phyloP scores from a whole-genome alignment of 225 moss, liverwort and hornwort species.

The Polytrichum formosum region DNA sequence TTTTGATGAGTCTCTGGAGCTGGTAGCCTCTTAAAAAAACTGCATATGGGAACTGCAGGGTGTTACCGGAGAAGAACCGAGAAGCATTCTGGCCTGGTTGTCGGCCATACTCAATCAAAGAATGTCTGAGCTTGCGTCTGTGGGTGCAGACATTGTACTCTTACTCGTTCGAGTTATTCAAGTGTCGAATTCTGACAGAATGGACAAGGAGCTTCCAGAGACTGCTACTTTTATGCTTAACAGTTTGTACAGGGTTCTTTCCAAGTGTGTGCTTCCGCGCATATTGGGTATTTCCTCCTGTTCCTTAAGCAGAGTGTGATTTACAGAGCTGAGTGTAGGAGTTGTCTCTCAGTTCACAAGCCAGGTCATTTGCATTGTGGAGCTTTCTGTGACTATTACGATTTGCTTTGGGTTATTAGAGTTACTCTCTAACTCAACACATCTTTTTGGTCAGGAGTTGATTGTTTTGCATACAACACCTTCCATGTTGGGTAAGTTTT shows the following conservation, averaged over 20 bases:
- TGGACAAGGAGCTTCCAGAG: conserved; percentile 30
- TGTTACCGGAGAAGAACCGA: conserved; percentile 50
- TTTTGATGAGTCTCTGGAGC: no score
- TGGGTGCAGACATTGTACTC: conserved; percentile 61
- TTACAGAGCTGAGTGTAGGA: no score
- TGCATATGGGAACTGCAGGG: conserved; percentile 37
- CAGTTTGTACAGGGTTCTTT: conserved; percentile 55
- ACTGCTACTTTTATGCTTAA: conserved; percentile 46
- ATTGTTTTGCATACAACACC: no score
- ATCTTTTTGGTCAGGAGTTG: neutral
- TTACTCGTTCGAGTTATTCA: conserved; percentile 51
- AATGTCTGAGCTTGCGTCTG: conserved; percentile 79
- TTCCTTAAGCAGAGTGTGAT: neutral
- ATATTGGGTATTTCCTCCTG: conserved; percentile 56
- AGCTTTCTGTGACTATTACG: neutral
- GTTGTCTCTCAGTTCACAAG: no score
- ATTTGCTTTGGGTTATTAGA: neutral
- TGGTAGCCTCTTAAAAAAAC: no score
- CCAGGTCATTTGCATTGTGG: neutral
- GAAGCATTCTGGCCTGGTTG: conserved; percentile 61
- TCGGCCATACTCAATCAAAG: conserved; percentile 71
- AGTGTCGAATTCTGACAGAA: conserved; percentile 21
- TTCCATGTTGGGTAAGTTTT: no score
- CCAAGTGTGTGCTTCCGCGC: conserved; percentile 57
- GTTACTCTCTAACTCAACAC: neutral